phyloP scores from a whole-genome alignment of 2,329 filamentous ascomycete species.

The Trichoderma pleuroti region DNA sequence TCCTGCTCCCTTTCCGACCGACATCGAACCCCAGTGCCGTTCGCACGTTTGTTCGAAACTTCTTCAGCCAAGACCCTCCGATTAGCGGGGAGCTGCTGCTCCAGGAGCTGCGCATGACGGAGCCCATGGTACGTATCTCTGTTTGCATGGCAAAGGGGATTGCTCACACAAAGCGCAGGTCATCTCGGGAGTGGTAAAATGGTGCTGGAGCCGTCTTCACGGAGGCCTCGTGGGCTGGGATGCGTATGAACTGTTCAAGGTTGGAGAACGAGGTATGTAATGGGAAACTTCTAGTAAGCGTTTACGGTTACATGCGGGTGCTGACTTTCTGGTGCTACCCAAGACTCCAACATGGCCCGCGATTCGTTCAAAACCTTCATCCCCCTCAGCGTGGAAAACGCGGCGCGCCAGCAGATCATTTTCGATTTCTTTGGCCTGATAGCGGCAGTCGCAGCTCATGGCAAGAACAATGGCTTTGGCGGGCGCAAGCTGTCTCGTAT shows the following conservation, averaged over 20 bases:
- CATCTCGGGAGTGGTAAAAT: slow-evolving; percentile 90
- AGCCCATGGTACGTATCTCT: slow-evolving; percentile 74
- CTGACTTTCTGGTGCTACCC: neutral
- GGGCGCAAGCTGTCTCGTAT: slow-evolving; percentile 91
- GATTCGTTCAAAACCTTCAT: slow-evolving; percentile 97
- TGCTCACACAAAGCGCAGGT: slow-evolving; percentile 55
- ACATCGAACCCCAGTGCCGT: slow-evolving; percentile 89
- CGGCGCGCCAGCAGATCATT: slow-evolving; percentile 81
- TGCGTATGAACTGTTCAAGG: slow-evolving; percentile 91
- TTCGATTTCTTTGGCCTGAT: slow-evolving; percentile 96
- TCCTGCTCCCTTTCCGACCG: slow-evolving; percentile 90
- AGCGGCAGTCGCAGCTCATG: slow-evolving; percentile 84
- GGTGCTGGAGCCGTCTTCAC: slow-evolving; percentile 93
- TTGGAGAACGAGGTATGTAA: slow-evolving; percentile 78
- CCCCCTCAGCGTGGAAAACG: slow-evolving; percentile 85
- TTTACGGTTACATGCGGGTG: neutral
- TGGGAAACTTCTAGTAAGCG: neutral
- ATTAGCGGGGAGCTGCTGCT: slow-evolving; percentile 67
- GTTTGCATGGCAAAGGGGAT: neutral
- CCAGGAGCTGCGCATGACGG: slow-evolving; percentile 87
- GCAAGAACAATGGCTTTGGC: slow-evolving; percentile 87
- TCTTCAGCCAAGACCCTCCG: slow-evolving; percentile 69
- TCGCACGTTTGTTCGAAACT: slow-evolving; percentile 87
- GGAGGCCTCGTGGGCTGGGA: slow-evolving; percentile 96
- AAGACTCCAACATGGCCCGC: slow-evolving; percentile 86